A percentile compares a stretch with the other conserved stretches of the same genome.
phyloP scores from a whole-genome alignment of 2,329 filamentous ascomycete species.

The Fusarium chuoi region DNA sequence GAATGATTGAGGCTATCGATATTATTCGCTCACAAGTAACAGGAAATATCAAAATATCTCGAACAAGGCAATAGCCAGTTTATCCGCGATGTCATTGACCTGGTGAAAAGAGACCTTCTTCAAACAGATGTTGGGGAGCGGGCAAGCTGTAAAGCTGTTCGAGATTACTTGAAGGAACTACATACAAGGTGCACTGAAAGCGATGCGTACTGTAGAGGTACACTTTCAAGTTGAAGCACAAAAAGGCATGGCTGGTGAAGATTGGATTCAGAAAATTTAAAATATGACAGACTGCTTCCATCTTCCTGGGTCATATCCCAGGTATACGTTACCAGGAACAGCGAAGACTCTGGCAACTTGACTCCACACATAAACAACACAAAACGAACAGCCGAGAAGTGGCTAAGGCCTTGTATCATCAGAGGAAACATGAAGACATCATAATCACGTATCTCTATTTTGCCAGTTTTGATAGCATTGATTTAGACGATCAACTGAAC shows the following conservation, averaged over 20 bases:
- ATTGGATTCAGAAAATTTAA: neutral
- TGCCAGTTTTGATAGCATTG: too few relatives aligned
- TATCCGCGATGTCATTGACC: neutral
- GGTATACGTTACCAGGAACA: neutral
- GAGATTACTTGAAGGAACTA: neutral
- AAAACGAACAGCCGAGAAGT: too few relatives aligned
- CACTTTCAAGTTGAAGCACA: neutral
- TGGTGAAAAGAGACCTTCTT: neutral
- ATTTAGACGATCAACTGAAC: too few relatives aligned
- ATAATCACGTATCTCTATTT: too few relatives aligned
- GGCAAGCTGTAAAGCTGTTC: neutral
- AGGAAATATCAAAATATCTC: neutral
- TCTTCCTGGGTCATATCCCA: neutral
- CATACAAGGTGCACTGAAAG: neutral
- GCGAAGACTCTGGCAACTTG: too few relatives aligned
- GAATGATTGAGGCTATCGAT: neutral
- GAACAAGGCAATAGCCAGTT: neutral
- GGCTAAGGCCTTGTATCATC: too few relatives aligned
- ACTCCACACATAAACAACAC: too few relatives aligned
- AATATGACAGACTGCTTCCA: neutral
- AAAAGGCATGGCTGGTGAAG: too few relatives aligned
- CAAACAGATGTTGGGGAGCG: neutral
- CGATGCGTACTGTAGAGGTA: neutral
- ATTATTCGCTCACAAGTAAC: fast-evolving
- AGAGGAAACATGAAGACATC: too few relatives aligned